Evolutionary conservation across 169 alveolate species (phyloP).

Genomic region (Sarcocystis neurona): DNA sequence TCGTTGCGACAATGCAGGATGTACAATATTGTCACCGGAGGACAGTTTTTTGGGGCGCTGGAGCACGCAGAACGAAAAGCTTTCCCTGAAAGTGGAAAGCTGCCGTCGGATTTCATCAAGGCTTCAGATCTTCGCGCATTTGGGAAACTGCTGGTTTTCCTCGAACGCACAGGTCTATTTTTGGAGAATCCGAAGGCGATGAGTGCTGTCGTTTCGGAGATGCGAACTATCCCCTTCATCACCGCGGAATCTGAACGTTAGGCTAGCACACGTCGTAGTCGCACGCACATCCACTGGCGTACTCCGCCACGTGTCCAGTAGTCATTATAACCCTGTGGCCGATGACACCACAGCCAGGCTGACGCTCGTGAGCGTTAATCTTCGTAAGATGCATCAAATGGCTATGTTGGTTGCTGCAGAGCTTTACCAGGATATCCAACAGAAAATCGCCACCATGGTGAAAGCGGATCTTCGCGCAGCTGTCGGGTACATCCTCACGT

Average conservation of each 20-base stretch:
- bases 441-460: background rate
- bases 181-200: constrained; percentile 46
- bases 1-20: background rate
- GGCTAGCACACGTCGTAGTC: no score
- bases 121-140: constrained; percentile 34
- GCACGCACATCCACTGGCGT: no score
- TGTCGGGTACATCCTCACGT: constrained; percentile 12
- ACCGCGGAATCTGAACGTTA: constrained; percentile 43
- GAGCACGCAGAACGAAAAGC: constrained; percentile 46
- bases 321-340: no score
- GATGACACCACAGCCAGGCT: no score
- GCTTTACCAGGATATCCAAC: background rate
- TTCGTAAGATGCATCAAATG: no score
- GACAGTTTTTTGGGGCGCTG: constrained; percentile 51
- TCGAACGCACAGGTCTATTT: background rate
- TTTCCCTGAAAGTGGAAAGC: constrained; percentile 22
- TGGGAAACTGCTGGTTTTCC: constrained; percentile 22
- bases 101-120: constrained; percentile 23
- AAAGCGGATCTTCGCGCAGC: background rate
- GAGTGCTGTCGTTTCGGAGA: constrained; percentile 36
- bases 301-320: no score
- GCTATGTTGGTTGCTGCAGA: no score
- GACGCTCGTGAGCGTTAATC: no score
- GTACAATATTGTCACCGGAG: constrained; percentile 29
- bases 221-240: constrained; percentile 33